Base-by-base conservation (phyloP, 1,139 yeast species). In the Blastobotrys elegans region DNA sequence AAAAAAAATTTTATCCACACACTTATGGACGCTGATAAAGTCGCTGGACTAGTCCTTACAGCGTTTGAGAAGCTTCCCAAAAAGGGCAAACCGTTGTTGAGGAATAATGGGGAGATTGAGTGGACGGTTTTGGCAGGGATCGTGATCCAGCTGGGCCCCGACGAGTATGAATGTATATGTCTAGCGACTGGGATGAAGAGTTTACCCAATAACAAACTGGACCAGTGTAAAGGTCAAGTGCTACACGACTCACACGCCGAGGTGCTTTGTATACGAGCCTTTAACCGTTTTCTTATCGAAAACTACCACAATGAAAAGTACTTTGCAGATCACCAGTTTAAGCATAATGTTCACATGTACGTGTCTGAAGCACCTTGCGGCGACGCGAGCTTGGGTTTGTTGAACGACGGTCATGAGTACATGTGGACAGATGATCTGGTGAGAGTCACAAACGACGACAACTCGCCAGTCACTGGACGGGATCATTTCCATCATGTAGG, bases 181-280 rank as follows among this genome's bases (percentile, higher is more conserved):
- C 47, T 86, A 2, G 75, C 94, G 0, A 88, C 97, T 0, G 98
- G 98, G 0, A 86, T 88, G 46, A 92, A 92, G 62, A 76, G 87
- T 0, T 59, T 76, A 22, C 92, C 97, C 0, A 79, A 83, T 56
- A 62, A 58, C 6, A 60, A 58, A 4, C 55, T 77, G 1, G 39
- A 49, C 1, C 47, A 11, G 55, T 57, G 59, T 26, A 49, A 68
- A 0, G 97, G 97, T 0, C 59, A 62, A 17, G 67, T 87, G 8
- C 71, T 90, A 0, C 97, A 90, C 60, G 97, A 90, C 62, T 72
- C 80, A 66, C 98, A 90, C 66, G 97, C 97, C 0, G 98, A 90
- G 61, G 75, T 88, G 1, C 66, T 92, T 18, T 76, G 85, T 0
- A 53, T 89, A 0, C 65, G 97, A 32, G 76, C 80, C 1, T 80